A percentile compares a stretch with the other conserved stretches of the same genome.
These are phyloP conservation scores for Trametes pubescens DNA, from an alignment of 1,284 basidiomycete species.

Conservation along the genomic window DNA sequence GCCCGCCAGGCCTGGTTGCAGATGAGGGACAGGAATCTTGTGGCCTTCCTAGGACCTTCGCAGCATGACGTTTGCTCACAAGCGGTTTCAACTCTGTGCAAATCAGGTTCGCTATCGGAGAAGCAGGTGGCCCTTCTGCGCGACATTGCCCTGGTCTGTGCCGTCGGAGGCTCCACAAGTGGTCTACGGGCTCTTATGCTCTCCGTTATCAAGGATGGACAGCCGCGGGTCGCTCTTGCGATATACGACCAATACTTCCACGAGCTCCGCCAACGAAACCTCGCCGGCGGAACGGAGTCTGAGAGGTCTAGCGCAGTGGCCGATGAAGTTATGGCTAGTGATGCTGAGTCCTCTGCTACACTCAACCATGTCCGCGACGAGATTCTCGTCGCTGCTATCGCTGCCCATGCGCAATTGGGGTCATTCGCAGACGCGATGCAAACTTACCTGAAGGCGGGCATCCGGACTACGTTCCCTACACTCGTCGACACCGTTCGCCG, in stretches of 20 bases:
- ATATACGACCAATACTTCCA: slow-evolving; percentile 55
- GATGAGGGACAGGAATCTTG: slow-evolving; percentile 52
- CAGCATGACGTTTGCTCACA: slow-evolving; percentile 51
- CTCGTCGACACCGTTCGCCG: slow-evolving; percentile 48
- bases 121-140: slow-evolving; percentile 46
- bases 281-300: slow-evolving; percentile 7
- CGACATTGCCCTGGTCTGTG: slow-evolving; percentile 58
- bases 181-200: slow-evolving; percentile 62
- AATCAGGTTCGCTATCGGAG: slow-evolving; percentile 35
- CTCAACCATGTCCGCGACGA: slow-evolving; percentile 37
- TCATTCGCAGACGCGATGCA: slow-evolving; percentile 62
- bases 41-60: slow-evolving; percentile 51
- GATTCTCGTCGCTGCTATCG: slow-evolving; percentile 58
- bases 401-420: slow-evolving; percentile 66
- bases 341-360: slow-evolving; percentile 1
- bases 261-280: slow-evolving; percentile 22
- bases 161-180: slow-evolving; percentile 50
- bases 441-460: slow-evolving; percentile 48
- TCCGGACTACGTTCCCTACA: slow-evolving; percentile 46
- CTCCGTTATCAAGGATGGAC: slow-evolving; percentile 49
- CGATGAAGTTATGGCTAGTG: slow-evolving; percentile 3
- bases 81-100: slow-evolving; percentile 44
- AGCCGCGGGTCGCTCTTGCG: slow-evolving; percentile 52
- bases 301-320: slow-evolving; percentile 21
- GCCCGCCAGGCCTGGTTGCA: slow-evolving; percentile 52